Evolutionary conservation across 176 grass and related monocot species (phyloP), one percentile per base, ranked within the genome.

Genomic region (Oryza officinalis): DNA sequence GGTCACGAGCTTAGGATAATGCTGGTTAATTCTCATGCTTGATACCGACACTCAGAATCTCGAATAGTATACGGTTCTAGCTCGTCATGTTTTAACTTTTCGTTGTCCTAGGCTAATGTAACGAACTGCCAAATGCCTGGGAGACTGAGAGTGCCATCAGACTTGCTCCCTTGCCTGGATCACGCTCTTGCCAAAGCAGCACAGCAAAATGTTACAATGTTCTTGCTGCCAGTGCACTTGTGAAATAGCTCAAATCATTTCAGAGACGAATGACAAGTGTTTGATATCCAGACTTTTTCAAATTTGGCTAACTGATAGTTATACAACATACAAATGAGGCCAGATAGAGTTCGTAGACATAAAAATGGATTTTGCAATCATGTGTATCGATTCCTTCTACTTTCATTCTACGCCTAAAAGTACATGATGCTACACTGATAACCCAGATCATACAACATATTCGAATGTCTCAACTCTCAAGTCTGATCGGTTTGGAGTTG

Each of bases 361-460:
- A 52, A 20, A 57, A 57, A 25, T 26, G 31, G 4, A 35, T 45
- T 74, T 63, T 28, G 8, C 35, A 80, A 38, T 61, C 14, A 27
- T 72, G 3, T 25, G 54, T 74, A 27, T 8, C 35, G n/a, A n/a
- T n/a, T n/a, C n/a, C 10, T 25, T 3, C 57, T 23, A 23, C 6
- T 60, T 60, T 4, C 57, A 11, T 76, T 35, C 2, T 38, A 7
- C 33, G 26, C 15, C 27, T 77, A 83, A 49, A 84, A 74, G 2
- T 46, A 70, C 47, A 76, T 61, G 14, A 77, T 40, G 25, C 27
- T 44, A 73, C 31, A 78, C 74, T 4, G 25, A 66, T 83, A 8
- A 41, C 8, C 1, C 65, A 25, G 8, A 83, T 69, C 3, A 73
- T n/a, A 32, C 8, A 61, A 27, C 27, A 59, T 23, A 22, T 20